Evolutionary conservation across 306 rosid species (phyloP).

Genomic region (Crataegus laevigata): DNA sequence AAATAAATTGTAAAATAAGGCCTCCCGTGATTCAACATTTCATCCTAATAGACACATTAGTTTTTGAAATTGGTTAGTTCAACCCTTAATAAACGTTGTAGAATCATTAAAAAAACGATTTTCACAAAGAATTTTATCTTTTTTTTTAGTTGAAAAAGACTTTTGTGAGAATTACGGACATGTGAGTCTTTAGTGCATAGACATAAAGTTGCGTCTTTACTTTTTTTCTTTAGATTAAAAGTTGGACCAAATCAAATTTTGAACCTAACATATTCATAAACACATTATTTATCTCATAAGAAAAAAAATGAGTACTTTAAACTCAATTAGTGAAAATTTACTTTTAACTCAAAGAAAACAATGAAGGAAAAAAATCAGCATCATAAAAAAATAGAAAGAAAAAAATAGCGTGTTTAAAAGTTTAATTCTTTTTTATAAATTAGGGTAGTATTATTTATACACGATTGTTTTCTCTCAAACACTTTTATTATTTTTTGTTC

Average conservation of each 20-base stretch:
- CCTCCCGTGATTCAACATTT: neutral
- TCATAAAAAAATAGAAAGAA: neutral
- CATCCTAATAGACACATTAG: neutral
- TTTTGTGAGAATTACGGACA: too few relatives aligned
- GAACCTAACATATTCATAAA: neutral
- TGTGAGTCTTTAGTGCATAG: neutral
- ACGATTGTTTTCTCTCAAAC: too few relatives aligned
- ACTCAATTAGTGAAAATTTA: too few relatives aligned
- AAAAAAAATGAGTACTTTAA: neutral
- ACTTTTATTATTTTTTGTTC: too few relatives aligned
- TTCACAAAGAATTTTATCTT: too few relatives aligned
- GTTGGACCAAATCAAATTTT: neutral
- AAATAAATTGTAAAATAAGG: neutral
- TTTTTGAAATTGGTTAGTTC: neutral
- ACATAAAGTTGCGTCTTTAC: neutral
- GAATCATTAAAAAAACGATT: neutral
- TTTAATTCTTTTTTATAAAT: too few relatives aligned
- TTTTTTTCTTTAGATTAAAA: neutral
- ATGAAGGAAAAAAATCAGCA: neutral
- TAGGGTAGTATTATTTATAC: too few relatives aligned
- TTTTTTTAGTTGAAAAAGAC: neutral
- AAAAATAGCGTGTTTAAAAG: too few relatives aligned
- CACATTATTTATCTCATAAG: neutral
- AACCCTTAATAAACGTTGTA: neutral
- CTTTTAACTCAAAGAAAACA: too few relatives aligned